Evolutionary conservation across 495 filamentous ascomycete genomes (phyloP).

Genomic region (Hypoxylon fuscum): DNA sequence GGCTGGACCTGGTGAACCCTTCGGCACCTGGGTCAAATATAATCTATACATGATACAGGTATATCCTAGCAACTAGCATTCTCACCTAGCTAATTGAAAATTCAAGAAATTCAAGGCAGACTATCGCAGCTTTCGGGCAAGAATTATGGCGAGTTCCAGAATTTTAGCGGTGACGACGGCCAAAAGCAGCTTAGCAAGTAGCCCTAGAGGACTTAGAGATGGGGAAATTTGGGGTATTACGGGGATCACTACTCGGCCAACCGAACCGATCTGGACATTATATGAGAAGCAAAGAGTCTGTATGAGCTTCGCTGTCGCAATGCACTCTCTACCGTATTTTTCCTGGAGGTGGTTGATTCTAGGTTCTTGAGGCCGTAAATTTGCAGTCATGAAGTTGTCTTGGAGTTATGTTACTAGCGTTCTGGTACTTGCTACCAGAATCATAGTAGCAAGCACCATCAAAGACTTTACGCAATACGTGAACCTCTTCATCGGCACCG

Average conservation of each 20-base stretch:
- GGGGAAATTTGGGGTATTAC: slow-evolving; percentile 24
- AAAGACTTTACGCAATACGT: slow-evolving; percentile 36
- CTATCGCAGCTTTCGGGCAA: slow-evolving; percentile 8
- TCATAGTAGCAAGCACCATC: not conserved
- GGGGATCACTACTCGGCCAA: no score
- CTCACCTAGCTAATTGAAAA: no score
- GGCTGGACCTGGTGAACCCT: no score
- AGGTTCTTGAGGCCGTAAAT: not conserved
- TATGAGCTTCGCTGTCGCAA: no score
- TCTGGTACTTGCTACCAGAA: slow-evolving; percentile 5
- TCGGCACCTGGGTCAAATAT: no score
- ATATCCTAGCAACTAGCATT: no score
- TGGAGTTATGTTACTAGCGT: not conserved
- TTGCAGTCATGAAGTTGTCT: slow-evolving; percentile 9
- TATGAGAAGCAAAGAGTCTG: not conserved
- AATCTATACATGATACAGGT: no score
- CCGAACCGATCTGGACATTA: no score
- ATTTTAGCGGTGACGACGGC: not conserved
- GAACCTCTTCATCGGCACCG: slow-evolving; percentile 39
- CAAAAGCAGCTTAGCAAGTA: slow-evolving; percentile 19
- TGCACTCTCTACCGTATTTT: no score
- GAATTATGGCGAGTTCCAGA: slow-evolving; percentile 3
- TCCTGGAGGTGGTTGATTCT: not conserved
- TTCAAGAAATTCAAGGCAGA: no score
- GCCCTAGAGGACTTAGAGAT: not conserved